Conservation (phyloP, 495 filamentous ascomycete species). For the Penicillium manginii region DNA sequence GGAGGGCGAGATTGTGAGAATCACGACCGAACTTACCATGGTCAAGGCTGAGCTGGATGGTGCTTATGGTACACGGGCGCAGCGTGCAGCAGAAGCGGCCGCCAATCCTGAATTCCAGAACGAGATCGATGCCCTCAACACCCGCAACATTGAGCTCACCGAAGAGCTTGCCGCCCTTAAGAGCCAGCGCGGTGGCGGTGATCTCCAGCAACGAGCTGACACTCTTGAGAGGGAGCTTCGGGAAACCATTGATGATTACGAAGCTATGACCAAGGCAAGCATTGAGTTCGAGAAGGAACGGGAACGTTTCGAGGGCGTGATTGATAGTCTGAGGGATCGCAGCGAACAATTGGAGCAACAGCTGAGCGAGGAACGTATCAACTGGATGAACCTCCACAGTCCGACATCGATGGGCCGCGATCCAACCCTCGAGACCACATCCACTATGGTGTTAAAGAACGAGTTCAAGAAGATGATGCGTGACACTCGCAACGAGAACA, state of each 20-base stretch:
- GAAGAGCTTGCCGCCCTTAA: constrained; percentile 61
- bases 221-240: constrained; percentile 77
- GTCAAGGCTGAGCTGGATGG: constrained; percentile 93
- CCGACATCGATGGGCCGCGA: constrained; percentile 52
- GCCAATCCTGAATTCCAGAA: constrained; percentile 65
- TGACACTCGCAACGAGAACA: constrained; percentile 72
- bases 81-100: constrained; percentile 78
- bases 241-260: constrained; percentile 82
- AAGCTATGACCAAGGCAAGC: constrained; percentile 81
- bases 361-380: constrained; percentile 72
- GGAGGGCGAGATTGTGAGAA: constrained; percentile 79
- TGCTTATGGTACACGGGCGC: constrained; percentile 78
- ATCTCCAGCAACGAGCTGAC: constrained; percentile 61
- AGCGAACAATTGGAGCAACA: constrained; percentile 68
- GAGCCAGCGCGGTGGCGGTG: constrained; percentile 42
- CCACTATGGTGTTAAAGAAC: constrained; percentile 73
- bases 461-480: constrained; percentile 94
- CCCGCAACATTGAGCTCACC: constrained; percentile 60
- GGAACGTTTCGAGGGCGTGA: constrained; percentile 71
- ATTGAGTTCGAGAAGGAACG: constrained; percentile 88
- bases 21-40: constrained; percentile 90
- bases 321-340: constrained; percentile 71
- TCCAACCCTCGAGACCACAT: constrained; percentile 60
- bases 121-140: constrained; percentile 67
- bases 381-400: constrained; percentile 67